Conservation (phyloP, 805 yeast species). For the Pichia sporocuriosa region DNA sequence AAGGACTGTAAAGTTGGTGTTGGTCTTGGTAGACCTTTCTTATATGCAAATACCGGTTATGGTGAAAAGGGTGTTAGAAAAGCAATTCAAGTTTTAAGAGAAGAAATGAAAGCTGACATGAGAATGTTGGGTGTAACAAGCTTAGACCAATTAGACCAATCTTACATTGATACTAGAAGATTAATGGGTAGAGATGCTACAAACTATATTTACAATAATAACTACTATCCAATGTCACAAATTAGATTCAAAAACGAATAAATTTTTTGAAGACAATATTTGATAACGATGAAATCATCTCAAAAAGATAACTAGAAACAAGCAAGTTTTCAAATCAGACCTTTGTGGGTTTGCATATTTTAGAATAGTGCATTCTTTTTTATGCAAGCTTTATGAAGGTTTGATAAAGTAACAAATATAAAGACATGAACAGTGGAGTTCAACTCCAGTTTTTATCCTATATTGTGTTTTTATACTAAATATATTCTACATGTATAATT, state of each 20-base stretch:
- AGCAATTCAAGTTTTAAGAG: constrained; percentile 55
- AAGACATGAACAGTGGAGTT: neutral
- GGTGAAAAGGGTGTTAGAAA: constrained; percentile 68
- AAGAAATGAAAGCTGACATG: constrained; percentile 61
- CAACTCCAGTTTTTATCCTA: neutral
- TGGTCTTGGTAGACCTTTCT: constrained; percentile 60
- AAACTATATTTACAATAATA: constrained; percentile 12
- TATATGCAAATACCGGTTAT: constrained; percentile 50
- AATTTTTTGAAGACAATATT: neutral
- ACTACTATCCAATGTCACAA: constrained; percentile 15
- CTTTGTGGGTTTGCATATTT: too few relatives aligned
- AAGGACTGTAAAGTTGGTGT: constrained; percentile 64
- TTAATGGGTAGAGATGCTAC: constrained; percentile 18
- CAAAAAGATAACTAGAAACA: too few relatives aligned
- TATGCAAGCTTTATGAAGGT: too few relatives aligned
- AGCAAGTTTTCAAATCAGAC: too few relatives aligned
- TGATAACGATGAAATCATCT: too few relatives aligned
- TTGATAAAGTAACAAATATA: too few relatives aligned
- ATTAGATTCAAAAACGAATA: constrained; percentile 14
- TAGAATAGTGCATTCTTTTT: too few relatives aligned
- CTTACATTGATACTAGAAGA: constrained; percentile 32
- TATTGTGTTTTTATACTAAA: too few relatives aligned
- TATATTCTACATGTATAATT: constrained; percentile 4
- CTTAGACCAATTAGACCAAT: constrained; percentile 39
- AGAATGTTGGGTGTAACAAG: constrained; percentile 53